Evolutionary conservation across 805 yeast genomes (phyloP).

Genomic region (Myxozyma vanderwaltii): DNA sequence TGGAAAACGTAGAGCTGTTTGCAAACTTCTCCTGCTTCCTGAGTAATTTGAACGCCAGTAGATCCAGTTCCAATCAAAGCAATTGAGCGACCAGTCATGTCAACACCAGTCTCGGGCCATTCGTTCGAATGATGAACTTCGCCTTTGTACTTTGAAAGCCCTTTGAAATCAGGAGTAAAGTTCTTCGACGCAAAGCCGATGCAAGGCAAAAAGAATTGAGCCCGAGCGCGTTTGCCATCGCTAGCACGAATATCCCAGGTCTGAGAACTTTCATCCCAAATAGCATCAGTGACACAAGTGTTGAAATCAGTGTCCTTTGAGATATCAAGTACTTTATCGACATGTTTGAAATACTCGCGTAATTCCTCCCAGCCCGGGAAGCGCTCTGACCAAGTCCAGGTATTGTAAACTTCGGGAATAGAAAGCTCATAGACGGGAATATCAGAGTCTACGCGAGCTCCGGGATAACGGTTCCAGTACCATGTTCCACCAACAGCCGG

Average conservation of each 20-base stretch:
- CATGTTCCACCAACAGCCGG: constrained; percentile 38
- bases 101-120: constrained; percentile 39
- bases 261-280: constrained; percentile 33
- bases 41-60: constrained; percentile 41
- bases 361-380: constrained; percentile 40
- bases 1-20: constrained; percentile 36
- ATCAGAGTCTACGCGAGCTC: constrained; percentile 41
- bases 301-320: constrained; percentile 37
- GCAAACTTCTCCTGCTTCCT: constrained; percentile 35
- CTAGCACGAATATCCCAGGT: constrained; percentile 36
- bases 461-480: constrained; percentile 38
- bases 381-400: constrained; percentile 39
- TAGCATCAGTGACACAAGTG: constrained; percentile 34
- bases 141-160: constrained; percentile 38
- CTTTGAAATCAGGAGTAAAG: constrained; percentile 37
- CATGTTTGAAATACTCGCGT: constrained; percentile 38
- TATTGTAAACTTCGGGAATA: constrained; percentile 38
- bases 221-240: constrained; percentile 27
- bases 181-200: constrained; percentile 38
- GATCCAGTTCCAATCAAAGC: constrained; percentile 43
- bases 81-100: constrained; percentile 33
- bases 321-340: constrained; percentile 37
- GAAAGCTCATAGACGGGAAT: constrained; percentile 40
- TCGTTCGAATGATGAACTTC: constrained; percentile 35
- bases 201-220: constrained; percentile 24